Conservation (phyloP, 202 grass and related monocot species). For the Panicum virgatum region DNA sequence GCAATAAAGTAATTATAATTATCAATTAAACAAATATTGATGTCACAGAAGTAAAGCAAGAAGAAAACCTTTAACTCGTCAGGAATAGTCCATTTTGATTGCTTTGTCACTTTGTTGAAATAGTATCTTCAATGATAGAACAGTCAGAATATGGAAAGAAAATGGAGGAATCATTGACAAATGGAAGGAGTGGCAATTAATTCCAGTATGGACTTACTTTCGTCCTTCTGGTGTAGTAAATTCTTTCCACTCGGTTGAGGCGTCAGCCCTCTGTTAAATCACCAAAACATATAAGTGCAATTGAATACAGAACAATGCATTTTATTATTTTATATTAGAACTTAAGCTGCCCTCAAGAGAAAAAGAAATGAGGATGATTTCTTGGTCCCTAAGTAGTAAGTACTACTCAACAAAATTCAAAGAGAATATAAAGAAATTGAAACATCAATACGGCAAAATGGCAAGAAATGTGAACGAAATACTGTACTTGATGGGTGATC, state of each 20-base stretch:
- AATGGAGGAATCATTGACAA: conserved; percentile 1
- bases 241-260: conserved; percentile 97
- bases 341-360: background rate
- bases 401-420: background rate
- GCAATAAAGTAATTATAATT: background rate
- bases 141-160: conserved; percentile 21
- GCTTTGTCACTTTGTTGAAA: conserved; percentile 93
- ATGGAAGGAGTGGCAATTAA: conserved; percentile 15
- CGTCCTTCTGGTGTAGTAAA: conserved; percentile 79
- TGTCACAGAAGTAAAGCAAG: background rate
- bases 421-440: background rate
- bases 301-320: conserved; percentile 11
- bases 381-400: conserved; percentile 16
- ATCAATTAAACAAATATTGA: conserved; percentile 22
- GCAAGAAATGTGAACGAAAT: conserved; percentile 1
- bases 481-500: background rate
- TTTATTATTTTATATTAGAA: conserved; percentile 27
- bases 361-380: background rate
- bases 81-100: conserved; percentile 99
- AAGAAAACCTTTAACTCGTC: conserved; percentile 88
- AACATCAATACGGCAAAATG: background rate
- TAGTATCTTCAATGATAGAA: conserved; percentile 77
- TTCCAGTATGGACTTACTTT: conserved; percentile 65
- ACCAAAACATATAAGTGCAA: background rate
- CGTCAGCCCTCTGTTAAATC: conserved; percentile 69